Conservation (phyloP, 1,284 basidiomycete species). For the Laetiporus sulphureus region DNA sequence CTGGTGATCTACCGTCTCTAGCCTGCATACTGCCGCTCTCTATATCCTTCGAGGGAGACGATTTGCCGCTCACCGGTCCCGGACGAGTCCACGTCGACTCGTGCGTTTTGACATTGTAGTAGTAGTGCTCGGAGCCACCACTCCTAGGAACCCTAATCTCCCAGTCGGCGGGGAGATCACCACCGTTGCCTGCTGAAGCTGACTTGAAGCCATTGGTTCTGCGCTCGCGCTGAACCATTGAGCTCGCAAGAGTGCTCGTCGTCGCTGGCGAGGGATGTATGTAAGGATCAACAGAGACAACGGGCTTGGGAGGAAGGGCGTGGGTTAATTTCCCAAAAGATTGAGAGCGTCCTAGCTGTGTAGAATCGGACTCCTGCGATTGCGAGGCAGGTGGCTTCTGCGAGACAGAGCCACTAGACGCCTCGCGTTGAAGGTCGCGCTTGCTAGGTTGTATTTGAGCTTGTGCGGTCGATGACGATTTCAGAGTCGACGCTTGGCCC, state of each 20-base stretch:
- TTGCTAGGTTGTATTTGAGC: slow-evolving; percentile 10
- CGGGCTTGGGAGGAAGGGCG: slow-evolving; percentile 68
- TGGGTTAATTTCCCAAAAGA: slow-evolving; percentile 41
- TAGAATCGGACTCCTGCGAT: slow-evolving; percentile 21
- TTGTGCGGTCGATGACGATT: slow-evolving; percentile 8
- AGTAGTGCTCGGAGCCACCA: slow-evolving; percentile 42
- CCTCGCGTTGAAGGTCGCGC: slow-evolving; percentile 19
- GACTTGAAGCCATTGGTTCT: slow-evolving; percentile 27
- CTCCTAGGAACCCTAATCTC: slow-evolving; percentile 47
- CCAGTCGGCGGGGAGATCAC: slow-evolving; percentile 52
- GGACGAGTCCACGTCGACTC: slow-evolving; percentile 58
- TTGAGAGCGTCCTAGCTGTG: slow-evolving; percentile 27
- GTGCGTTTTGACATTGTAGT: slow-evolving; percentile 52
- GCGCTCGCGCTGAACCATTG: slow-evolving; percentile 33
- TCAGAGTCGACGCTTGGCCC: slow-evolving; percentile 11
- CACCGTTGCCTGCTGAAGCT: slow-evolving; percentile 23
- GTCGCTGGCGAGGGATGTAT: slow-evolving; percentile 53
- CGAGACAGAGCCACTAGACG: slow-evolving; percentile 9
- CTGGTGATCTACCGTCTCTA: slow-evolving; percentile 12
- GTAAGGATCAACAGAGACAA: slow-evolving; percentile 44
- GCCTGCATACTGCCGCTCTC: slow-evolving; percentile 14
- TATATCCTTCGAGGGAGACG: slow-evolving; percentile 21
- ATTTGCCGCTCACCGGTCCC: slow-evolving; percentile 12
- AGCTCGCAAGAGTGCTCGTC: slow-evolving; percentile 34
- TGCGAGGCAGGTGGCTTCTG: slow-evolving; percentile 14